Base-by-base conservation (phyloP, 2,329 filamentous ascomycete species). In the Colletotrichum sp. region DNA sequence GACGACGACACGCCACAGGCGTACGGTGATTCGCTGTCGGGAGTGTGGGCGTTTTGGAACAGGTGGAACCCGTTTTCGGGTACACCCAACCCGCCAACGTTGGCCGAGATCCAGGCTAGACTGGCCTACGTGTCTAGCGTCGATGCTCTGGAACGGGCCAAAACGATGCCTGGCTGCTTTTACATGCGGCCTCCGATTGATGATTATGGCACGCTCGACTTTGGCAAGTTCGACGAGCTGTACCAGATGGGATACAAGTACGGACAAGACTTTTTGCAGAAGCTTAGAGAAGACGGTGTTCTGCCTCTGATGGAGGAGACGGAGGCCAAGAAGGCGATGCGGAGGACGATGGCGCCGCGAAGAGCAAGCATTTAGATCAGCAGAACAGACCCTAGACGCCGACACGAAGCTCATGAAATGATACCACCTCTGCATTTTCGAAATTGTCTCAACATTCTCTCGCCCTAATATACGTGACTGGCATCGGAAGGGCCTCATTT, bases 181-280 rank as follows among this genome's bases (percentile, higher is more conserved):
- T 99, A 99, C 84, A 98, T 99, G 95, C 92, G 97, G 1, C 98
- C 98, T 6, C 97, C 97, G 0, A 94, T 99, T 77, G 97, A 99
- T 82, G 90, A 92, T 2, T 99, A 98, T 80, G 97, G 96, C 6
- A 99, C 97, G 2, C 88, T 99, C 34, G 97, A 99, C 75, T 99
- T 99, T 87, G 95, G 93, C 77, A 98, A 98, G 84, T 99, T 99
- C 84, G 96, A 99, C 81, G 98, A 99, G 88, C 96, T 99, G 70
- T 98, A 98, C 81, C 90, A 94, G 79, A 90, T 98, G 13, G 98
- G 97, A 2, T 98, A 98, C 85, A 90, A 91, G 71, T 99, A 93
- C 82, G 97, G 96, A 6, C 93, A 94, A 83, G 92, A 95, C 70
- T 98, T 94, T 83, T 84, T 99, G 78, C 92, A 92, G 69, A 90